phyloP scores from a whole-genome alignment of 768 basidiomycete species.

The Calocera cornea region DNA sequence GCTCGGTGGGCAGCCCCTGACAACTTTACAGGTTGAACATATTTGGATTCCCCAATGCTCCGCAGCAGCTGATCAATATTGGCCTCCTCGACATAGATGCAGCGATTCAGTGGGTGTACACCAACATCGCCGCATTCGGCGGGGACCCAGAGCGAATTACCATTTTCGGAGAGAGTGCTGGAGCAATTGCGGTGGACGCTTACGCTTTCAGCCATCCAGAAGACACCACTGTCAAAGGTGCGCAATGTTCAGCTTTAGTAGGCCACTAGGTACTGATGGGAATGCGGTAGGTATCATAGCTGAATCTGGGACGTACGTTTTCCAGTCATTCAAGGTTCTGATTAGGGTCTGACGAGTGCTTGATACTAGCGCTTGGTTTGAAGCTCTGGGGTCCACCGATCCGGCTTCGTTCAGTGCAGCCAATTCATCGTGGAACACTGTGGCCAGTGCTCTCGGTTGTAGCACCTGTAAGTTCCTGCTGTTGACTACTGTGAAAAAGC shows the following conservation, averaged over 20 bases:
- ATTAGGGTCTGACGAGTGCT: too few relatives aligned
- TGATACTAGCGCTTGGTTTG: neutral
- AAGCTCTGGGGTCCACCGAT: neutral
- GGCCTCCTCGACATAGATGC: constrained; percentile 34
- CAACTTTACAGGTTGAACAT: constrained; percentile 5
- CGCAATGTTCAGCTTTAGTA: neutral
- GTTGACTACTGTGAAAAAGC: neutral
- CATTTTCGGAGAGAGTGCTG: constrained; percentile 42
- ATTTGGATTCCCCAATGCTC: neutral
- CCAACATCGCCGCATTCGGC: constrained; percentile 22
- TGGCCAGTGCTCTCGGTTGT: neutral
- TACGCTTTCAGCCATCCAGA: neutral
- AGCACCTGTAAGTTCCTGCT: neutral
- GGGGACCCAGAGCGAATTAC: constrained; percentile 31
- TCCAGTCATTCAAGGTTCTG: too few relatives aligned
- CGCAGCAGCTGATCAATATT: constrained; percentile 31
- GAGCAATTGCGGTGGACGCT: constrained; percentile 36
- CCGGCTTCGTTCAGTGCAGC: neutral
- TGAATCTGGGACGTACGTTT: neutral
- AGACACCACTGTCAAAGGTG: neutral
- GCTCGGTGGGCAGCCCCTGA: constrained; percentile 33
- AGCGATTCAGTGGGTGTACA: constrained; percentile 19
- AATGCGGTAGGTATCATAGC: neutral
- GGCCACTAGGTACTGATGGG: neutral
- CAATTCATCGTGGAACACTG: neutral